Percentiles rank a stretch among this genome's conserved stretches.
Conservation (phyloP, 768 basidiomycete genomes). For the Boletus sensibilis region DNA sequence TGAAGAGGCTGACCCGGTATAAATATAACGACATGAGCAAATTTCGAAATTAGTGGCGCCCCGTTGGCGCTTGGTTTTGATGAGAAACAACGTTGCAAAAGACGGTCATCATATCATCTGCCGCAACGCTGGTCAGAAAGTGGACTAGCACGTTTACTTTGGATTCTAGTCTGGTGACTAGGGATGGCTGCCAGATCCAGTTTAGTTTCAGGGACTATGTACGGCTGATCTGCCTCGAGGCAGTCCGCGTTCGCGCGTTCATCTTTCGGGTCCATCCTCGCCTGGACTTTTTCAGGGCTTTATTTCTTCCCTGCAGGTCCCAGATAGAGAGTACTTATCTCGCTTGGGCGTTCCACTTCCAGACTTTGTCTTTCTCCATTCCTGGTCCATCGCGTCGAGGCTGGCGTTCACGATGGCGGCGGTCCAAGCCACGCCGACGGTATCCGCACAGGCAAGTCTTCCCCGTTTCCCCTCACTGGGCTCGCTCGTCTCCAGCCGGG, state of each 20-base stretch:
- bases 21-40: too few species aligned
- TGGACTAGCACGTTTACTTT: too few species aligned
- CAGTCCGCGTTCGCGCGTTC: conserved; percentile 20
- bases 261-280: conserved; percentile 3
- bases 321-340: conserved; percentile 6
- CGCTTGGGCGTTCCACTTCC: not conserved
- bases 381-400: not conserved
- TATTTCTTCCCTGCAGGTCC: conserved; percentile 10
- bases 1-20: too few species aligned
- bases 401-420: conserved; percentile 5
- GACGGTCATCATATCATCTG: too few species aligned
- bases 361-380: not conserved
- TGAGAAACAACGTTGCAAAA: too few species aligned
- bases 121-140: too few species aligned
- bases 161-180: too few species aligned
- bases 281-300: conserved; percentile 7
- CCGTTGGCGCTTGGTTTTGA: too few species aligned
- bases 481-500: not conserved
- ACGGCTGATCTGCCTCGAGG: conserved; percentile 21
- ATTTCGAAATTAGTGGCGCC: too few species aligned
- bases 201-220: conserved; percentile 13
- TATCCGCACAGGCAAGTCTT: conserved; percentile 15
- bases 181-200: too few species aligned
- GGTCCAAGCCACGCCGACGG: not conserved
- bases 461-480: not conserved